Conservation (phyloP, 164 flowering plant species). For the Platanus orientalis region DNA sequence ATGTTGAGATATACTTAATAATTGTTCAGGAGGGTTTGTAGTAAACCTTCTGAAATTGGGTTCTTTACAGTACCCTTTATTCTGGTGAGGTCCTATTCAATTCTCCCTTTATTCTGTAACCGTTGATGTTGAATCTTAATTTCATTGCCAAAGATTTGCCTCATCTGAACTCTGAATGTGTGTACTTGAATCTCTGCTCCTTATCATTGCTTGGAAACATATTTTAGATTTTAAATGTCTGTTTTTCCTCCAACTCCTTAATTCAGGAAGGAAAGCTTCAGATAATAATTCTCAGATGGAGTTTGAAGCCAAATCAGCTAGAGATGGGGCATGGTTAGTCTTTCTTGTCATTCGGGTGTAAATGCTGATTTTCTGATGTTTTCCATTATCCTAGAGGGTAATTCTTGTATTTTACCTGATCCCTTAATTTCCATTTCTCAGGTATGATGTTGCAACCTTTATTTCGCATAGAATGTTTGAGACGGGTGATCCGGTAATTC, state of each 20-base stretch:
- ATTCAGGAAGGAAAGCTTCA: conserved; percentile 35
- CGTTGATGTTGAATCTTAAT: neutral
- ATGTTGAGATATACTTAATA: no score
- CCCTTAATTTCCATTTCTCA: conserved; percentile 22
- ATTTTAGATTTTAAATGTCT: no score
- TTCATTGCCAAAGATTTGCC: neutral
- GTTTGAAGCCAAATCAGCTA: conserved; percentile 84
- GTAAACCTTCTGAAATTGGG: no score
- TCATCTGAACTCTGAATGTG: neutral
- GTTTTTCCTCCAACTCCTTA: conserved; percentile 7
- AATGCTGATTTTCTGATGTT: no score
- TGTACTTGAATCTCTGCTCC: no score
- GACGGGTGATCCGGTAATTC: conserved; percentile 79
- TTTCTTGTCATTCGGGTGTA: neutral
- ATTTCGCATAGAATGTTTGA: conserved; percentile 66
- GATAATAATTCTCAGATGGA: conserved; percentile 52
- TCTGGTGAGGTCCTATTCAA: no score
- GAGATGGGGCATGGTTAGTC: conserved; percentile 92
- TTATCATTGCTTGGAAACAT: no score
- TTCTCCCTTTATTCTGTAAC: no score
- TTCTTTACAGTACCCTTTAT: no score
- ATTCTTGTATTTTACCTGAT: conserved; percentile 12
- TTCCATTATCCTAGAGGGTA: no score
- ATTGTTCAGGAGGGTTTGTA: no score
- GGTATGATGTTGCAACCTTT: conserved; percentile 87